These are phyloP conservation scores for Silybum marianum DNA, from an alignment of 129 eudicot species.

Conservation along the genomic window DNA sequence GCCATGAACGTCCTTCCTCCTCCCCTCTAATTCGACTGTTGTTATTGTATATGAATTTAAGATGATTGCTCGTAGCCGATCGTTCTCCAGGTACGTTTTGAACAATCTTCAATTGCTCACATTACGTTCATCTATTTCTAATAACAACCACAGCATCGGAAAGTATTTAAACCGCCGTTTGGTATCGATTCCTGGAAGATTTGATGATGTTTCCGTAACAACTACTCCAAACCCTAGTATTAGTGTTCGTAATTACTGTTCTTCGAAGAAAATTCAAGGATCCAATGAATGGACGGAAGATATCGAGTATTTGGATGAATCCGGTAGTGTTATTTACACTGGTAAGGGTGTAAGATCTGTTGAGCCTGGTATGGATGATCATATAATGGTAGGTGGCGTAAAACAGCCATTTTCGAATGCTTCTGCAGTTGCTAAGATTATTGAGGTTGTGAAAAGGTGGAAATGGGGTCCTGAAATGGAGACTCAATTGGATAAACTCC, in stretches of 20 bases:
- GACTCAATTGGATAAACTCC: slow-evolving; percentile 82
- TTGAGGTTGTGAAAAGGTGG: slow-evolving; percentile 95
- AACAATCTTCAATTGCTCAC: slow-evolving; percentile 24
- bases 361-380: slow-evolving; percentile 79
- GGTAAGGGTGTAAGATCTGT: slow-evolving; percentile 86
- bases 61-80: slow-evolving; percentile 40
- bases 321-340: slow-evolving; percentile 64
- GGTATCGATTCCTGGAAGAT: slow-evolving; percentile 1
- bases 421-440: slow-evolving; percentile 82
- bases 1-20: slow-evolving; percentile 1
- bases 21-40: not conserved
- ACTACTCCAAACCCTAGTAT: slow-evolving; percentile 22
- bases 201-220: slow-evolving; percentile 4
- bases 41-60: not conserved
- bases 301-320: slow-evolving; percentile 80
- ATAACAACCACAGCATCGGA: not conserved
- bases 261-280: slow-evolving; percentile 33
- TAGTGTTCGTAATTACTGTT: slow-evolving; percentile 50
- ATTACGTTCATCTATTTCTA: slow-evolving; percentile 19
- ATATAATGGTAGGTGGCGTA: slow-evolving; percentile 84
- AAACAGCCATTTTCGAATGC: slow-evolving; percentile 80
- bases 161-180: not conserved
- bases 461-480: slow-evolving; percentile 99
- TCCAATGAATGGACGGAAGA: slow-evolving; percentile 75
- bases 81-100: slow-evolving; percentile 32